Evolutionary conservation across 495 filamentous ascomycete species (phyloP).

Genomic region (Cetradonia linearis): DNA sequence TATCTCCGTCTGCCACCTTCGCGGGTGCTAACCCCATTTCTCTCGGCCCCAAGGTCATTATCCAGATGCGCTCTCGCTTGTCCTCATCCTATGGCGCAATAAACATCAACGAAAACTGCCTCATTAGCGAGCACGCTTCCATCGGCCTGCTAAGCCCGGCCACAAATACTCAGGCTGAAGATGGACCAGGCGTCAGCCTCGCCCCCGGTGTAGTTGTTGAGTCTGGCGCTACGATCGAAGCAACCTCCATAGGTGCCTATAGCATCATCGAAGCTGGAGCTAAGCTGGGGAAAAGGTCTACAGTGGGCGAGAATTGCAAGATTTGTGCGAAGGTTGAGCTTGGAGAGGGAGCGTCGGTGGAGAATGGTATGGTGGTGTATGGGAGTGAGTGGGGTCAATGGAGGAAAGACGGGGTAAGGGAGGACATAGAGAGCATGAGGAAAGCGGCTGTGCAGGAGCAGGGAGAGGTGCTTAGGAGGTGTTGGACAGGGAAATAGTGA

Average conservation of each 20-base stretch:
- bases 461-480: conserved; percentile 14
- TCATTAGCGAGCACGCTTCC: conserved; percentile 54
- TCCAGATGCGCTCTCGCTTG: conserved; percentile 60
- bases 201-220: conserved; percentile 55
- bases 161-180: neutral
- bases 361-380: conserved; percentile 17
- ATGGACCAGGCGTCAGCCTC: conserved; percentile 40
- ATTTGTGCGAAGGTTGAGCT: conserved; percentile 14
- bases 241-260: conserved; percentile 51
- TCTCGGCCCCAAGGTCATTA: conserved; percentile 49
- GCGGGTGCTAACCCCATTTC: conserved; percentile 53
- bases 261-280: conserved; percentile 51
- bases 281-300: conserved; percentile 48
- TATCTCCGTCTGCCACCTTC: conserved; percentile 55
- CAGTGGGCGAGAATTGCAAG: conserved; percentile 52
- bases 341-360: conserved; percentile 15
- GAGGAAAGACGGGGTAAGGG: conserved; percentile 9
- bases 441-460: conserved; percentile 3
- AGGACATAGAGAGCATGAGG: conserved; percentile 9
- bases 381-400: conserved; percentile 17
- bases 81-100: conserved; percentile 49
- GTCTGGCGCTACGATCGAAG: conserved; percentile 31
- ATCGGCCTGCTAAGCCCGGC: conserved; percentile 31
- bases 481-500: conserved; percentile 18
- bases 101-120: conserved; percentile 51